A percentile compares a stretch with the other conserved stretches of the same genome.
Evolutionary conservation across 345 rosid species (phyloP).

Genomic region (Excoecaria cochinchinensis): DNA sequence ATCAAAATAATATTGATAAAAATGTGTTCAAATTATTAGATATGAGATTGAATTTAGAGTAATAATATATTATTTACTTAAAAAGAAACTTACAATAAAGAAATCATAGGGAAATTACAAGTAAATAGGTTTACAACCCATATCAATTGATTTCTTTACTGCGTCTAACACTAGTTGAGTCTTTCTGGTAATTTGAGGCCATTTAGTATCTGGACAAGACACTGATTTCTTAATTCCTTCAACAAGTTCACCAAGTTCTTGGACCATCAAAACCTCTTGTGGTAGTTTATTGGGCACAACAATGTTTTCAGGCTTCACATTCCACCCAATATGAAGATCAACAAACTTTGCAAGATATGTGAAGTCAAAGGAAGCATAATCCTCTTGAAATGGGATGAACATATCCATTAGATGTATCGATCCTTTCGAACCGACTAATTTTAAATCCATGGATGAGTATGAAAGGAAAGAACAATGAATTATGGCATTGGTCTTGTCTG

Average conservation of each 20-base stretch:
- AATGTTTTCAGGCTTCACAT: constrained; percentile 46
- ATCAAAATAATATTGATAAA: too few species aligned
- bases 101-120: constrained; percentile 14
- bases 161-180: constrained; percentile 65
- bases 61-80: too few species aligned
- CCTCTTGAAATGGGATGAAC: constrained; percentile 55
- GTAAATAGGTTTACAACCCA: constrained; percentile 49
- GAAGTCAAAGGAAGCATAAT: constrained; percentile 44
- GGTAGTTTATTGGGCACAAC: constrained; percentile 39
- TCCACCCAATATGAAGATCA: constrained; percentile 67
- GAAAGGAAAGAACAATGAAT: constrained; percentile 69
- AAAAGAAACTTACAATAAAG: too few species aligned
- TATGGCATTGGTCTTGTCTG: constrained; percentile 31
- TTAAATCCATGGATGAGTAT: constrained; percentile 44
- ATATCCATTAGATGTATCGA: constrained; percentile 51
- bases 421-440: constrained; percentile 45
- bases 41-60: too few species aligned
- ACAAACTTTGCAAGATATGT: constrained; percentile 49
- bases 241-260: constrained; percentile 45
- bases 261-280: constrained; percentile 64
- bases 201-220: constrained; percentile 35
- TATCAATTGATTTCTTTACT: constrained; percentile 55
- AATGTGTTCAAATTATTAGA: too few species aligned
- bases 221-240: constrained; percentile 28
- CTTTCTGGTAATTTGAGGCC: constrained; percentile 62